Evolutionary conservation across 2,329 filamentous ascomycete genomes (phyloP), one percentile per base, ranked within the genome.

Genomic region (Dothideomycetes sp.): DNA sequence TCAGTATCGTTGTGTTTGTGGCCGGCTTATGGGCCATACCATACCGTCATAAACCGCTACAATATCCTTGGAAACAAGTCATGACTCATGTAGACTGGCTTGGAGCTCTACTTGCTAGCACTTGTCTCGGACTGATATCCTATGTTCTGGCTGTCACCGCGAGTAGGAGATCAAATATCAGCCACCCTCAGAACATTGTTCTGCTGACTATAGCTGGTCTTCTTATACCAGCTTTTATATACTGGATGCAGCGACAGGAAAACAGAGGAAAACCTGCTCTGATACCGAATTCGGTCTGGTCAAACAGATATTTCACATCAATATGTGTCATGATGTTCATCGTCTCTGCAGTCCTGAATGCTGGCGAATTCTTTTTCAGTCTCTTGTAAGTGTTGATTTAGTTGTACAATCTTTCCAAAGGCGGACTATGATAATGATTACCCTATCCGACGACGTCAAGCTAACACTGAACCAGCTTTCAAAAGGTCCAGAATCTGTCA

Each of bases 201-300:
- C 51, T 74, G 2, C 53, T 79, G 0, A 57, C 57, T 3, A 40
- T 71, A 4, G 63, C 64, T 5, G 44, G 65, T 2, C 45, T 60
- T 3, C 48, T 66, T 2, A 53, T 76, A 3, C 67, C 69, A 0
- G 49, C 57, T 0, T 80, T 80, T 51, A 55, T 70, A 32, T 51
- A 59, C 10, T 80, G 76, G 76, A 65, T 75, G 41, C 60, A 64
- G n/a, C 58, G 62, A 3, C 71, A 69, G 35, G 67, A 69, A 32
- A 58, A 55, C 10, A 49, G 53, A 0, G 59, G 60, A 10, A 62
- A 60, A 2, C 68, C 73, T 4, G 73, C 74, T 0, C 53, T 80
- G 5, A 78, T 81, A 18, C 76, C 76, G 0, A 79, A 80, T 52
- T 68, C 66, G 0, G 56, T 80, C 0, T 80, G 76, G 77, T 64